phyloP scores from a whole-genome alignment of 2,329 filamentous ascomycete species.

The Coniella vitis region DNA sequence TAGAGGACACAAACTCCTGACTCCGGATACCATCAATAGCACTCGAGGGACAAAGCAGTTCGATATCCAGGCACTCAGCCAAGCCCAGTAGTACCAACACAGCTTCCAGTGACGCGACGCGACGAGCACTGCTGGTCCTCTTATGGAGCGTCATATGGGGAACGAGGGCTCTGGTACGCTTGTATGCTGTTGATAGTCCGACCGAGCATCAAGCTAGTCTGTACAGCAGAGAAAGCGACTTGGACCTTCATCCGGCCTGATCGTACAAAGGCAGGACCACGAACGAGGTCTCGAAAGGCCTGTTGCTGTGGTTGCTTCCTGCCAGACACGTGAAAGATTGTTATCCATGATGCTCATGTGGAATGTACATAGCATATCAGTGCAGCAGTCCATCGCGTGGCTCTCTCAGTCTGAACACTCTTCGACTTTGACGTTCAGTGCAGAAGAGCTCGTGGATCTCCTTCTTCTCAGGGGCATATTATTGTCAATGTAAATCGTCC shows the following conservation, averaged over 20 bases:
- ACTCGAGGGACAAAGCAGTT: conserved; percentile 40
- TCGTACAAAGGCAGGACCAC: too few species aligned
- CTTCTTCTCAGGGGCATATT: too few species aligned
- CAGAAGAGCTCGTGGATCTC: too few species aligned
- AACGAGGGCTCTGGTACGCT: conserved; percentile 28
- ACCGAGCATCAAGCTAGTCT: conserved; percentile 4
- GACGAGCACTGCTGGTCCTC: conserved; percentile 33
- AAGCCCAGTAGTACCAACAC: conserved; percentile 26
- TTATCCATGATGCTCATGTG: too few species aligned
- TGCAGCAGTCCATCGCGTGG: too few species aligned
- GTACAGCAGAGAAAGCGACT: background rate
- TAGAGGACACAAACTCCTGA: conserved; percentile 27
- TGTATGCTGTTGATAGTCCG: conserved; percentile 20
- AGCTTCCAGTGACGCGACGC: conserved; percentile 27
- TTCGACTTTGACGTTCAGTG: too few species aligned
- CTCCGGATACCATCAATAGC: conserved; percentile 28
- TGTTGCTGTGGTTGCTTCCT: too few species aligned
- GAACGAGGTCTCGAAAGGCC: too few species aligned
- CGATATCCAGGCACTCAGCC: conserved; percentile 30
- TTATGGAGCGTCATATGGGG: conserved; percentile 33
- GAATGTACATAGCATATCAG: too few species aligned
- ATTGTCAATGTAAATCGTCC: too few species aligned
- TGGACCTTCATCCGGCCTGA: conserved; percentile 14
- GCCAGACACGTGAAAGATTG: too few species aligned
- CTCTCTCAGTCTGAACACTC: too few species aligned